Evolutionary conservation across 805 yeast species (phyloP), one percentile per base, ranked within the genome.

Genomic region (Yarrowia sp.): DNA sequence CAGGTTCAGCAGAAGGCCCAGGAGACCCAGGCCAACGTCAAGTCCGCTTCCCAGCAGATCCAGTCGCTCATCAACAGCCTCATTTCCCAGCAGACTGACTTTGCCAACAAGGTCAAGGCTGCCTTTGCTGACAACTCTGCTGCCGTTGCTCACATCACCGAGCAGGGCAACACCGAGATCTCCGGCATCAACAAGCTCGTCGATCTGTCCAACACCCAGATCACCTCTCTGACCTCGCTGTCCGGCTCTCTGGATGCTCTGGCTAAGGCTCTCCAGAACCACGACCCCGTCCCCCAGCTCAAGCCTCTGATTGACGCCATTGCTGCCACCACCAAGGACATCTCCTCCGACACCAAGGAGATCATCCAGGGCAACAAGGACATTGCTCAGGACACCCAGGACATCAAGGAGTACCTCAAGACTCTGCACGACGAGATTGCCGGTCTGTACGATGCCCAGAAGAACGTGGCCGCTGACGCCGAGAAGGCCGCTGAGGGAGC

Each of bases 221-320:
- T 15, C 43, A 39, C 17, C 43, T 39, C 43, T 39, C 17, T 39
- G 43, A 39, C 43, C 43, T 39, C 43, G 2, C 15, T 39, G 15
- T 1, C 17, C 7, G 14, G 17, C 7, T 13, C 36, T 47, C 36
- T 47, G 24, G n/a, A 12, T 3, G 53, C 36, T n/a, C 19, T 47
- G 34, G 13, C 36, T 19, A 30, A 36, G 15, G 53, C 53, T 6
- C 38, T 30, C 20, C 8, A 47, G 38, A 47, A 47, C 38, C 34
- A 47, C 36, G 38, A 47, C 38, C 53, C 53, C 9, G 19, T 47
- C 33, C 53, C 53, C 14, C 20, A 30, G 15, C 49, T 44, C 19
- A 40, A 40, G 19, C 44, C 44, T n/a, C 2, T 44, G 7, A 9
- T 47, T 8, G 38, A 30, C 14, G 7, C 53, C 38, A 30, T 47